Evolutionary conservation across 2,329 filamentous ascomycete species (phyloP), one percentile per base, ranked within the genome.

Genomic region (Hymenotorrendiella dingleyae): DNA sequence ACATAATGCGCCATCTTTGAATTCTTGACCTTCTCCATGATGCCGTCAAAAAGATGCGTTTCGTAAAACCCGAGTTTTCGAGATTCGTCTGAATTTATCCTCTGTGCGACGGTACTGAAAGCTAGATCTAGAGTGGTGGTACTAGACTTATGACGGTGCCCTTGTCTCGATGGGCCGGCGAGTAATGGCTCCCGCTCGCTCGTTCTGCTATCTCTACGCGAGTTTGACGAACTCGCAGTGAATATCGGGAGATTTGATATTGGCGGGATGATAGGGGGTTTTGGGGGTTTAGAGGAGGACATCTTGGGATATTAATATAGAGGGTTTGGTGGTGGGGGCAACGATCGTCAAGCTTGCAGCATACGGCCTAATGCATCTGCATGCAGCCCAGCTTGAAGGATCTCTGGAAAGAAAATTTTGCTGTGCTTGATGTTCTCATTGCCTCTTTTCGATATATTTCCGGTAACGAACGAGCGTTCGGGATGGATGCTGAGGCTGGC

Each of bases 21-120:
- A 8, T 46, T 43, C 27, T 54, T 55, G 28, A 59, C 48, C 37
- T 59, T 60, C 49, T 57, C 57, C 58, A 61, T 60, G 63, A 70
- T 68, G 48, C 63, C 61, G 51, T 65, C 65, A 39, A 69, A 55
- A 48, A 63, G 66, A 26, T 62, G 64, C 26, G 45, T 45, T 53
- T 60, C 52, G 48, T 60, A 51, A 56, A 37, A 55, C 45, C 32
- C 23, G 33, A 6, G 3, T 19, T 17, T 12, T 27, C 19, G 21
- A 16, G 21, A 16, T 20, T 20, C 14, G 16, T 10, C 20, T 21
- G 16, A 12, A 14, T 10, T 14, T 14, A 12, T 16, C 26, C 12
- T 24, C 22, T 14, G 22, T 8, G 7, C 22, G 23, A 20, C 24
- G 12, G 36, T 26, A 16, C 7, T 7, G 17, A 26, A 26, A 19